phyloP scores from a whole-genome alignment of 371 early-diverging fungal genomes.

The Capillidium heterosporum region DNA sequence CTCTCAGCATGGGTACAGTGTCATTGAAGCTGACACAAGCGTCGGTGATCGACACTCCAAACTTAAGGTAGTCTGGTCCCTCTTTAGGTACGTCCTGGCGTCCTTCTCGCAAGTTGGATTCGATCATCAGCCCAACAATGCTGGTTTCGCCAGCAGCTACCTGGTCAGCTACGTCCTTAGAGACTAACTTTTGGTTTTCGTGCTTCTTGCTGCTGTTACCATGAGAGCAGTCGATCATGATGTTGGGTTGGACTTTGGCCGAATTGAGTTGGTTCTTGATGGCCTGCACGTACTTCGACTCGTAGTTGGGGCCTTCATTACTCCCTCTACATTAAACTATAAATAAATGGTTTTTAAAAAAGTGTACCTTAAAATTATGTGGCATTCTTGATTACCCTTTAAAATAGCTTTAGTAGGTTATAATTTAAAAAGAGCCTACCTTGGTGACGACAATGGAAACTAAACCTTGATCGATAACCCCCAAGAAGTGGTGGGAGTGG shows the following conservation, averaged over 20 bases:
- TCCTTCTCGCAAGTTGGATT: slow-evolving; percentile 69
- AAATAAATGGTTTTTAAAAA: background rate
- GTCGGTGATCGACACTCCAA: slow-evolving; percentile 72
- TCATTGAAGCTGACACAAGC: slow-evolving; percentile 67
- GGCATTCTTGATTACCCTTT: slow-evolving; percentile 13
- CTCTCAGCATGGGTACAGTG: slow-evolving; percentile 44
- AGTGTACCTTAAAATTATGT: slow-evolving; percentile 7
- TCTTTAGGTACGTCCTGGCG: slow-evolving; percentile 53
- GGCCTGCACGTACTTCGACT: slow-evolving; percentile 36
- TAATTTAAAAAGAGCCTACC: slow-evolving; percentile 39
- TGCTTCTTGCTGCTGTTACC: slow-evolving; percentile 68
- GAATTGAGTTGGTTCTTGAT: slow-evolving; percentile 37
- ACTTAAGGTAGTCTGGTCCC: slow-evolving; percentile 42
- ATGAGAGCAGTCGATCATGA: slow-evolving; percentile 93
- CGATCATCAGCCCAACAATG: slow-evolving; percentile 86
- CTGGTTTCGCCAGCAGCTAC: slow-evolving; percentile 36
- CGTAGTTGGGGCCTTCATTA: slow-evolving; percentile 74
- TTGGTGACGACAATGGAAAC: slow-evolving; percentile 75
- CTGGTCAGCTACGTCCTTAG: slow-evolving; percentile 43
- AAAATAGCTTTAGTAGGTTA: background rate
- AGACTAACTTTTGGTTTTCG: slow-evolving; percentile 62
- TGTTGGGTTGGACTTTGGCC: slow-evolving; percentile 30
- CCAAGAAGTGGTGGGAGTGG: slow-evolving; percentile 73
- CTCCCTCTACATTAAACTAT: slow-evolving; percentile 81
- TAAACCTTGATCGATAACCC: slow-evolving; percentile 83